Conservation (phyloP, 2,329 filamentous ascomycete species). For the Xylariaceae sp. region DNA sequence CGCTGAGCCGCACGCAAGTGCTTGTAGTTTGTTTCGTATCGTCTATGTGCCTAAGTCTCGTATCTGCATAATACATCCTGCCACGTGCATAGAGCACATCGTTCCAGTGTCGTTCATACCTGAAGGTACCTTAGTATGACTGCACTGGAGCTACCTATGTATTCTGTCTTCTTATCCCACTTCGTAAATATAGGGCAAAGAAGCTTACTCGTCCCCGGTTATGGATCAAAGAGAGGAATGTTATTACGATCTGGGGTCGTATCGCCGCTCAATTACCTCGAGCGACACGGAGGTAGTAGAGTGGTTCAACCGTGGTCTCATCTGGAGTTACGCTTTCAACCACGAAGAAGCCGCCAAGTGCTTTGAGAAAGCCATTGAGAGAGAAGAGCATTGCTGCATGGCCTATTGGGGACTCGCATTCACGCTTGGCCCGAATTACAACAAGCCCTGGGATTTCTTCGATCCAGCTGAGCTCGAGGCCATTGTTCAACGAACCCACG, state of each 20-base stretch:
- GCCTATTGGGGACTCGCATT: slow-evolving; percentile 72
- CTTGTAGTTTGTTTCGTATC: too few species aligned
- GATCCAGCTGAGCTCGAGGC: slow-evolving; percentile 56
- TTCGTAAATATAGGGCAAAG: background rate
- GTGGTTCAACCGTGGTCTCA: slow-evolving; percentile 72
- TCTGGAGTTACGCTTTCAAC: slow-evolving; percentile 75
- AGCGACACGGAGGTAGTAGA: slow-evolving; percentile 49
- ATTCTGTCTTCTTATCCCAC: background rate
- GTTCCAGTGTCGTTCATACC: too few species aligned
- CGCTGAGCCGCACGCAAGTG: too few species aligned
- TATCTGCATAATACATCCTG: too few species aligned
- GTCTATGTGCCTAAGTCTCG: too few species aligned
- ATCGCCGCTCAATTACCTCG: slow-evolving; percentile 55
- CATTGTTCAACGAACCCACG: slow-evolving; percentile 47
- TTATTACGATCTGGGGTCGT: slow-evolving; percentile 64
- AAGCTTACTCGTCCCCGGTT: background rate
- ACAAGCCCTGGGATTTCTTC: slow-evolving; percentile 75
- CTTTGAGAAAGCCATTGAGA: slow-evolving; percentile 57
- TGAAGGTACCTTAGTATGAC: too few species aligned
- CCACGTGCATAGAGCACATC: too few species aligned
- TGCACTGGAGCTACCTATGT: too few species aligned
- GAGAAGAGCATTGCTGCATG: slow-evolving; percentile 57
- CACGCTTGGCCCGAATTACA: slow-evolving; percentile 69
- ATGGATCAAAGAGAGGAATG: slow-evolving; percentile 9
- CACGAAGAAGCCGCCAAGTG: slow-evolving; percentile 67